A percentile compares a stretch with the other conserved stretches of the same genome.
Evolutionary conservation across 208 protist genomes (phyloP).

Genomic region (Acanthamoeba culbertsoni): DNA sequence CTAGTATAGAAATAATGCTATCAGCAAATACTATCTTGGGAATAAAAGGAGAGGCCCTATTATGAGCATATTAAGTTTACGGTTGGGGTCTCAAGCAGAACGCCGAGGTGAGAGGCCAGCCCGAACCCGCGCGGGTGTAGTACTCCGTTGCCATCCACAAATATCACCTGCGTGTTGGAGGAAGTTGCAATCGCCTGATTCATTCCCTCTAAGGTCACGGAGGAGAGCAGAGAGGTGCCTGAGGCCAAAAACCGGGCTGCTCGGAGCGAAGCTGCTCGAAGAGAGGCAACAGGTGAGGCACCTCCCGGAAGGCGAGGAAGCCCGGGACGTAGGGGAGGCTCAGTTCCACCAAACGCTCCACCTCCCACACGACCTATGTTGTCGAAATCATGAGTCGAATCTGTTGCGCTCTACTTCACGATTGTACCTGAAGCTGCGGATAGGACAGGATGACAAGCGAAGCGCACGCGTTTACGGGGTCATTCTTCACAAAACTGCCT

Average conservation of each 20-base stretch:
- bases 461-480: conserved; percentile 76
- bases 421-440: conserved; percentile 73
- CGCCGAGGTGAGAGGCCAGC: conserved; percentile 92
- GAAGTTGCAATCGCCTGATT: too few relatives aligned
- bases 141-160: conserved; percentile 95
- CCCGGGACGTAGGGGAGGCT: conserved; percentile 91
- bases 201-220: neutral
- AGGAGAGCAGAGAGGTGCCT: conserved; percentile 37
- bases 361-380: conserved; percentile 78
- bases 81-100: conserved; percentile 89
- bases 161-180: conserved; percentile 84
- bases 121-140: conserved; percentile 92
- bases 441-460: conserved; percentile 81
- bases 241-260: conserved; percentile 71
- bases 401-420: neutral
- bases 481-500: conserved; percentile 79
- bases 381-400: neutral
- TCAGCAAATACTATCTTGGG: neutral
- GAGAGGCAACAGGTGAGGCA: conserved; percentile 70
- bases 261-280: conserved; percentile 61
- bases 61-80: conserved; percentile 86
- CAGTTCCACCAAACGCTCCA: conserved; percentile 73
- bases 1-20: neutral
- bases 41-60: neutral
- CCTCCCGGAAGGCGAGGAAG: conserved; percentile 95